Evolutionary conservation across 345 rosid species (phyloP).

Genomic region (Theobroma cacao): DNA sequence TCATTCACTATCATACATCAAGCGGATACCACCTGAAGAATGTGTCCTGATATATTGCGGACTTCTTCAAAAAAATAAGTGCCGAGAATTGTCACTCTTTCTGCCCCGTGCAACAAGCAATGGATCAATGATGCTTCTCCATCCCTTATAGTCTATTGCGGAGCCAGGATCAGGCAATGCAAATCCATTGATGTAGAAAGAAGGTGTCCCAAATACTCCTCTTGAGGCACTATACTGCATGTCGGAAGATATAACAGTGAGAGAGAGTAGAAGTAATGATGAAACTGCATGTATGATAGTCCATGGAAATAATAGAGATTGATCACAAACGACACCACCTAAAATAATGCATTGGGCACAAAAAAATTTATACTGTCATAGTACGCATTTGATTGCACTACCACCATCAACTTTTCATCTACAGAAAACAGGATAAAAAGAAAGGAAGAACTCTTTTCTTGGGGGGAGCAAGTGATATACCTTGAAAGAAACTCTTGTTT

Average conservation of each 20-base stretch:
- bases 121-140: constrained; percentile 71
- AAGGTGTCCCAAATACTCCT: constrained; percentile 71
- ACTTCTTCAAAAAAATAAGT: not conserved
- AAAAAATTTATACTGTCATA: not conserved
- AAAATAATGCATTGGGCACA: not conserved
- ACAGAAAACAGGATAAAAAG: not conserved
- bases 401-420: not conserved
- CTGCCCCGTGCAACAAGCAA: constrained; percentile 30
- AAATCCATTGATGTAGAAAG: constrained; percentile 75
- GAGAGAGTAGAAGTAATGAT: not conserved
- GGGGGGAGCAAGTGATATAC: constrained; percentile 20
- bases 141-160: constrained; percentile 40
- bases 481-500: constrained; percentile 80
- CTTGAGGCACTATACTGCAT: constrained; percentile 72
- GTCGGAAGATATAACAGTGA: not conserved
- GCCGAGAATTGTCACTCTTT: not conserved
- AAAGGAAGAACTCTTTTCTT: not conserved
- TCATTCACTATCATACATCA: not conserved
- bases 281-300: not conserved
- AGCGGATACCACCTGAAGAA: not conserved
- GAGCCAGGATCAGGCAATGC: constrained; percentile 53
- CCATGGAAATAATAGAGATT: not conserved
- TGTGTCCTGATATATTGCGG: not conserved
- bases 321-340: not conserved
- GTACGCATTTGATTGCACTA: not conserved